Evolutionary conservation across 1,139 yeast genomes (phyloP).

Genomic region (Meyerozyma elateridarum): DNA sequence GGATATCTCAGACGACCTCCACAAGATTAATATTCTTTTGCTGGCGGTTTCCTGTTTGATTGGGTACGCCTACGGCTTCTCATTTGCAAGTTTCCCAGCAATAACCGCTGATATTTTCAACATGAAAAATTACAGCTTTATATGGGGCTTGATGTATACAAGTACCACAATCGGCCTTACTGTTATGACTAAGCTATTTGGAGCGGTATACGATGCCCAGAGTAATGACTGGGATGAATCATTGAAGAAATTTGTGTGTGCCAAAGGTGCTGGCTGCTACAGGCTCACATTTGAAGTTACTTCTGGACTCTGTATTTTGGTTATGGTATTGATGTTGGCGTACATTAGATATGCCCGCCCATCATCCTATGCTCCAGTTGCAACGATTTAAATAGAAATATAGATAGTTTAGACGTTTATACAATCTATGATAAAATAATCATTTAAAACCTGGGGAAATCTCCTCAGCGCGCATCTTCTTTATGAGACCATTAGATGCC

Average conservation of each 20-base stretch:
- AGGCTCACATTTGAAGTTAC: constrained; percentile 33
- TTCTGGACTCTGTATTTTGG: constrained; percentile 23
- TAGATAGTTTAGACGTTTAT: not conserved
- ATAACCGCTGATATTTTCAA: constrained; percentile 76
- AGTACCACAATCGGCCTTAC: constrained; percentile 42
- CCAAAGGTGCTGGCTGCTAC: constrained; percentile 38
- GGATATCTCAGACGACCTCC: constrained; percentile 20
- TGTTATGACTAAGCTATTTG: constrained; percentile 37
- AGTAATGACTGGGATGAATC: constrained; percentile 23
- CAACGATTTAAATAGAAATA: constrained; percentile 1
- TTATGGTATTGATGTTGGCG: constrained; percentile 18
- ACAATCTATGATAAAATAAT: not conserved
- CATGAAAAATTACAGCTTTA: constrained; percentile 63
- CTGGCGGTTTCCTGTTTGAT: constrained; percentile 51
- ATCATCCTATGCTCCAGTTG: too few relatives aligned
- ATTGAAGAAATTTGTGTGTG: constrained; percentile 24
- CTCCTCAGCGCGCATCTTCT: constrained; percentile 1
- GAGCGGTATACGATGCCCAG: constrained; percentile 33
- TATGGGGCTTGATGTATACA: constrained; percentile 74
- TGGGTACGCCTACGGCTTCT: constrained; percentile 76
- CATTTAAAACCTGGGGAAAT: not conserved
- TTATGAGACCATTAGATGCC: constrained; percentile 3
- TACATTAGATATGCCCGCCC: constrained; percentile 17
- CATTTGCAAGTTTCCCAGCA: constrained; percentile 79
- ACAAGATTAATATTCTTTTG: constrained; percentile 31